phyloP scores from a whole-genome alignment of 208 protist species.

The Trypanosoma grayi region DNA sequence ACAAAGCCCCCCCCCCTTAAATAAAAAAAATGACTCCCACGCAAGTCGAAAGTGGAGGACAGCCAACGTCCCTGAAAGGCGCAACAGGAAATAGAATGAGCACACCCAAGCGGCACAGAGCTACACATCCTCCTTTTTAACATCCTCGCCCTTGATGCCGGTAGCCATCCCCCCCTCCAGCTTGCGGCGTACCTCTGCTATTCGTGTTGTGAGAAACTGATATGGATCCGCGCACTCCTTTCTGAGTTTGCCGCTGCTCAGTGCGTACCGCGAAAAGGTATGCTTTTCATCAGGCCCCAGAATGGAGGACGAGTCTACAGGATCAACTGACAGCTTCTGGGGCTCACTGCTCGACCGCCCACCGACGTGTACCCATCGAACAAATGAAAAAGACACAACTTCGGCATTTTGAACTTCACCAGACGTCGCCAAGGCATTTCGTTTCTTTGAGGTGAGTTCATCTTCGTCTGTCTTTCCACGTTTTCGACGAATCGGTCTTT shows the following conservation, averaged over 20 bases:
- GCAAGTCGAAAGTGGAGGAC: no score
- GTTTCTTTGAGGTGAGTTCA: slow-evolving; percentile 3
- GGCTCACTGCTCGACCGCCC: neutral
- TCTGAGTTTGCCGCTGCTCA: slow-evolving; percentile 79
- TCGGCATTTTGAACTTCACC: neutral
- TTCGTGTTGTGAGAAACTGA: slow-evolving; percentile 51
- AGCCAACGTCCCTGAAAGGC: no score
- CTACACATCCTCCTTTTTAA: slow-evolving; percentile 3
- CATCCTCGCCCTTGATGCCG: slow-evolving; percentile 1
- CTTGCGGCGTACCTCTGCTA: slow-evolving; percentile 22
- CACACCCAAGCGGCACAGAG: no score
- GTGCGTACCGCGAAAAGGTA: slow-evolving; percentile 54
- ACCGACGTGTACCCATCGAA: slow-evolving; percentile 7
- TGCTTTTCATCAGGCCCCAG: slow-evolving; percentile 36
- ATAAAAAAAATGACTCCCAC: neutral
- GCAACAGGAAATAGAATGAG: no score
- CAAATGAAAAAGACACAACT: slow-evolving; percentile 24
- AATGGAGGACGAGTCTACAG: slow-evolving; percentile 1
- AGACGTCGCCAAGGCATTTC: neutral
- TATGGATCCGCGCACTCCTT: slow-evolving; percentile 76
- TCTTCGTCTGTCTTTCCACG: slow-evolving; percentile 8
- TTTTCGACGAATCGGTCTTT: slow-evolving; percentile 12
- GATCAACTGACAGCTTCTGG: neutral
- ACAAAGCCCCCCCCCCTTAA: neutral
- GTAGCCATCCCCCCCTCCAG: slow-evolving; percentile 12